Percentiles rank a stretch among this genome's conserved stretches.
Conservation (phyloP, 108 stramenopile species). For the Poteriospumella lacustris region DNA sequence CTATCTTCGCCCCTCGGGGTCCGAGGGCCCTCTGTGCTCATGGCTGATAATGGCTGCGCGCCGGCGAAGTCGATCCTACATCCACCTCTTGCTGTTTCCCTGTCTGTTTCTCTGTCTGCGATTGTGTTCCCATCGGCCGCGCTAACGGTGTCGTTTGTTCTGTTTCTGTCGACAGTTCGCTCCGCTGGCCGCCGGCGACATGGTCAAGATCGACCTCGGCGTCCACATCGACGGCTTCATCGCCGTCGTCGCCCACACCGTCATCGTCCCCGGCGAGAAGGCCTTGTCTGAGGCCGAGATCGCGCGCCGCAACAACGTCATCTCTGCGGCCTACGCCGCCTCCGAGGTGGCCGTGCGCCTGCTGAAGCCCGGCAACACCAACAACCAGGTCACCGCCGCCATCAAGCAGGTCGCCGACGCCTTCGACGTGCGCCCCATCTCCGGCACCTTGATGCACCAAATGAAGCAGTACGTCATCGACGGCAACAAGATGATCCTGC, state of each 20-base stretch:
- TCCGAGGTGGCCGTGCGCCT: conserved; percentile 82
- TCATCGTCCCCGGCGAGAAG: conserved; percentile 58
- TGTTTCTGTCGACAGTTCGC: conserved; percentile 26
- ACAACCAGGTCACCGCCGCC: conserved; percentile 76
- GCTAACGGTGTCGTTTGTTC: neutral
- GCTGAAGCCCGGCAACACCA: conserved; percentile 64
- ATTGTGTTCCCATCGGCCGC: neutral
- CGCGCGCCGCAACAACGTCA: conserved; percentile 60
- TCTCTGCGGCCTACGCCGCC: conserved; percentile 89
- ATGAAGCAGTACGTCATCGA: conserved; percentile 95
- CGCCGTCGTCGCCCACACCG: conserved; percentile 91
- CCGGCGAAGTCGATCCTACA: neutral
- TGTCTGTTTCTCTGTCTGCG: neutral
- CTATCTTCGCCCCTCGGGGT: too few relatives aligned
- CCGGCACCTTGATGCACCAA: conserved; percentile 94
- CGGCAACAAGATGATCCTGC: conserved; percentile 85
- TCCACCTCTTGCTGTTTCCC: neutral
- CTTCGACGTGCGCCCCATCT: conserved; percentile 86
- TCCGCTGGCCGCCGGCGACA: conserved; percentile 77
- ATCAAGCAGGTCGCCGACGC: conserved; percentile 80
- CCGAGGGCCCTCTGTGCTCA: neutral
- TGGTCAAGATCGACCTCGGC: conserved; percentile 95
- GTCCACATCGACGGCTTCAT: conserved; percentile 99
- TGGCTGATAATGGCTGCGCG: neutral
- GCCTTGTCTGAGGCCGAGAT: conserved; percentile 54